Conservation (phyloP, 495 filamentous ascomycete genomes). For the Trichodelitschia bisporula region DNA sequence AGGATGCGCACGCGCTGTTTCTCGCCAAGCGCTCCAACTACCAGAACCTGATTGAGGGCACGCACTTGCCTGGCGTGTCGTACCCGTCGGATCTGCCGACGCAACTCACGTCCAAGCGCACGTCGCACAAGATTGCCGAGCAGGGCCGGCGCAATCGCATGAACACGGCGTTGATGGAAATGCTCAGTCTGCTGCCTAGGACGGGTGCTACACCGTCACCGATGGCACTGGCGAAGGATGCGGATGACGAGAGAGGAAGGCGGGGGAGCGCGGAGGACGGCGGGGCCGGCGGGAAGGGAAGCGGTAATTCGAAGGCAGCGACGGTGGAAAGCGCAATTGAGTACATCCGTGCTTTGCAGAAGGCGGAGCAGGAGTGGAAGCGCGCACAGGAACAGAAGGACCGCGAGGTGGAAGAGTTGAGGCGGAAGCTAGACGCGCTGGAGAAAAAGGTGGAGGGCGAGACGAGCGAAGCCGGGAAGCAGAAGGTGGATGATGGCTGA, state of each 20-base stretch:
- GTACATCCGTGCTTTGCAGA: slow-evolving; percentile 70
- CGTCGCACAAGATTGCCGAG: slow-evolving; percentile 92
- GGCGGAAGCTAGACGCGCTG: slow-evolving; percentile 7
- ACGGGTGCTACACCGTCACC: slow-evolving; percentile 5
- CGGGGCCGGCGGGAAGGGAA: slow-evolving; percentile 10
- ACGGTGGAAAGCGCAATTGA: slow-evolving; percentile 91
- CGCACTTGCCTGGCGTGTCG: slow-evolving; percentile 62
- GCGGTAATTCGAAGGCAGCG: slow-evolving; percentile 68
- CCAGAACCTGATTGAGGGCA: slow-evolving; percentile 90
- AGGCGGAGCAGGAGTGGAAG: slow-evolving; percentile 43
- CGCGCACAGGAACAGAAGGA: slow-evolving; percentile 39
- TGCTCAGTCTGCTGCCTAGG: slow-evolving; percentile 15
- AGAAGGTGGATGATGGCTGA: too few relatives aligned
- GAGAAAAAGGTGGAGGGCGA: background rate
- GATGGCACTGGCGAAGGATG: slow-evolving; percentile 2
- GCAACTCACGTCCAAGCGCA: slow-evolving; percentile 85
- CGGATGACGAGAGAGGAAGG: slow-evolving; percentile 10
- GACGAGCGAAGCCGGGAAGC: too few relatives aligned
- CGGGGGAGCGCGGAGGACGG: slow-evolving; percentile 16
- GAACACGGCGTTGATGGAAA: slow-evolving; percentile 27
- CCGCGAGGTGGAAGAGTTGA: slow-evolving; percentile 22
- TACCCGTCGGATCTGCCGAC: slow-evolving; percentile 81
- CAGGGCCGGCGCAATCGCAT: slow-evolving; percentile 89
- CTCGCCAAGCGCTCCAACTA: slow-evolving; percentile 92
- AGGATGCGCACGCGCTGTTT: slow-evolving; percentile 58